Conservation (phyloP, 176 grass and related monocot genomes). For the Juncus effusus region DNA sequence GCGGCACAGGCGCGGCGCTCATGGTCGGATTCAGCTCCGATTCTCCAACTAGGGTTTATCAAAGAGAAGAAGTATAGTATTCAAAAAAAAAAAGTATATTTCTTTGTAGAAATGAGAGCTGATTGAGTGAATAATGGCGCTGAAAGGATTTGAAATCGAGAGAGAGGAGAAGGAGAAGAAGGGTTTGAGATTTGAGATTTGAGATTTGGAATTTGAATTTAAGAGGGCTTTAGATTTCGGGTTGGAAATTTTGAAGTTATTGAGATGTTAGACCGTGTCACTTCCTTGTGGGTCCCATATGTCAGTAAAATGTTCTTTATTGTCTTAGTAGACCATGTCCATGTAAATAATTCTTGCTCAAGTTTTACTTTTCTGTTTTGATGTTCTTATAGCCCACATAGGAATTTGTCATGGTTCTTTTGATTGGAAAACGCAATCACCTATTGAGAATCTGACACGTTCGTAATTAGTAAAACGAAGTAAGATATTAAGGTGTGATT, state of each 20-base stretch:
- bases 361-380: neutral
- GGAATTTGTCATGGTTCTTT: no score
- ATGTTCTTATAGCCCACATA: no score
- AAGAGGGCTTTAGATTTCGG: conserved; percentile 21
- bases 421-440: no score
- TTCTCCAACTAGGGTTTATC: conserved; percentile 11
- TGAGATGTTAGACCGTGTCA: neutral
- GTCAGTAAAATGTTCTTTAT: neutral
- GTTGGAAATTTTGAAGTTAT: neutral
- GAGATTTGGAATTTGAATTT: conserved; percentile 36
- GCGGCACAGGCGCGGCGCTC: conserved; percentile 33
- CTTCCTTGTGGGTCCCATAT: conserved; percentile 12
- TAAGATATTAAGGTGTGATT: no score
- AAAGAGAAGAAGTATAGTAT: neutral
- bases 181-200: conserved; percentile 6
- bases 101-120: neutral
- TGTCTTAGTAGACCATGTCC: neutral
- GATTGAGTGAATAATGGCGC: conserved; percentile 3
- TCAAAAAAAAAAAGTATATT: no score
- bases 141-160: conserved; percentile 20
- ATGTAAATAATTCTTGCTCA: neutral
- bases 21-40: conserved; percentile 29
- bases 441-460: no score
- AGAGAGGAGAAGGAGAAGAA: neutral
- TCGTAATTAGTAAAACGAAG: no score